Evolutionary conservation across 2,329 filamentous ascomycete genomes (phyloP).

Genomic region (Cytospora paraplurivora): DNA sequence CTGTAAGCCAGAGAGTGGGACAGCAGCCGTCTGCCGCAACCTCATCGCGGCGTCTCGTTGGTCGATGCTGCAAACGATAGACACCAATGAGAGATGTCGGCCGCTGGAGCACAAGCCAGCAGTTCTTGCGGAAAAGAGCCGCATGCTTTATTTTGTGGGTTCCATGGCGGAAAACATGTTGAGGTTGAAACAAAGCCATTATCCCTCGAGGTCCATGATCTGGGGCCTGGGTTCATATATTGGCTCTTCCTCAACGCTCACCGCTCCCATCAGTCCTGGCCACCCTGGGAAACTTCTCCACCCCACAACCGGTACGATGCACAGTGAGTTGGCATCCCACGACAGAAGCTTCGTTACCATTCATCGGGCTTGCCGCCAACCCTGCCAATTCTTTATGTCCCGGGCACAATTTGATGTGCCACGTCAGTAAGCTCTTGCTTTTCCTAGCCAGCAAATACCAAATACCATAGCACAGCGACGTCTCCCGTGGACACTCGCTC

Average conservation of each 20-base stretch:
- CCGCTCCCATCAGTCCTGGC: conserved; percentile 21
- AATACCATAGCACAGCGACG: conserved; percentile 10
- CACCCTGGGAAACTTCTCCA: conserved; percentile 22
- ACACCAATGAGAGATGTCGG: conserved; percentile 27
- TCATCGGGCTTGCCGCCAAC: conserved; percentile 9
- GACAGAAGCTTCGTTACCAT: conserved; percentile 24
- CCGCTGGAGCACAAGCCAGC: conserved; percentile 28
- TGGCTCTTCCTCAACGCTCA: conserved; percentile 17
- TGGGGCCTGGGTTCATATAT: conserved; percentile 27
- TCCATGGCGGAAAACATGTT: conserved; percentile 9
- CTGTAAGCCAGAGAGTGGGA: conserved; percentile 18
- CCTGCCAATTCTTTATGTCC: conserved; percentile 3
- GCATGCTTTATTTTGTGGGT: conserved; percentile 20
- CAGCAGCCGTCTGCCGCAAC: conserved; percentile 11
- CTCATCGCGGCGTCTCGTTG: conserved; percentile 24
- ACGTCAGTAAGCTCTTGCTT: conserved; percentile 25
- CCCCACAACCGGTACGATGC: conserved; percentile 23
- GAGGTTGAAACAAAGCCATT: conserved; percentile 5
- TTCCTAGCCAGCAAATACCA: conserved; percentile 14
- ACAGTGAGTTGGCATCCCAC: conserved; percentile 29
- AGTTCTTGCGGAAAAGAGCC: conserved; percentile 25
- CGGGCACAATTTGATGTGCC: conserved; percentile 12
- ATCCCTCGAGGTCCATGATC: conserved; percentile 8
- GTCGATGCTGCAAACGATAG: conserved; percentile 6
- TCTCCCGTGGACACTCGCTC: not conserved